phyloP scores from a whole-genome alignment of 169 alveolate species.

The Eimeria necatrix region DNA sequence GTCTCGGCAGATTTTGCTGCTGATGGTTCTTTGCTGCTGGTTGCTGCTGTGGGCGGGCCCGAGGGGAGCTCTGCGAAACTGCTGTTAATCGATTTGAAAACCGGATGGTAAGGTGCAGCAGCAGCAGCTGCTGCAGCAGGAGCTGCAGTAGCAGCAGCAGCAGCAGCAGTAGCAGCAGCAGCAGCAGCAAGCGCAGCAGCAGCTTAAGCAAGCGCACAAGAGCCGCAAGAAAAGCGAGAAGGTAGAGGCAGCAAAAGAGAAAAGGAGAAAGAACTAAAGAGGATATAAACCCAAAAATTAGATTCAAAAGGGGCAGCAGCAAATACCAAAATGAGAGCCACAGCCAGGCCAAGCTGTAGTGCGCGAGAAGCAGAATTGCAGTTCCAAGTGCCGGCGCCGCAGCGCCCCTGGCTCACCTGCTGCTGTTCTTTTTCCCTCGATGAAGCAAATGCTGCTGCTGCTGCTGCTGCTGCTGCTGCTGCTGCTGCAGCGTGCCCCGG shows the following conservation, averaged over 20 bases:
- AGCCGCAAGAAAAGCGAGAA: too few species aligned
- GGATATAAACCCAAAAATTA: too few species aligned
- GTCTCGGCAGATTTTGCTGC: slow-evolving; percentile 1
- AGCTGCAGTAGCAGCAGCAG: slow-evolving; percentile 26
- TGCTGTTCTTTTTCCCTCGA: background rate
- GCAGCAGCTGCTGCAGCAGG: background rate
- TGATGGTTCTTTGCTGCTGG: slow-evolving; percentile 6
- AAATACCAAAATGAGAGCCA: too few species aligned
- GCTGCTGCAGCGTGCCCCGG: slow-evolving; percentile 32
- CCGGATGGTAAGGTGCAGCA: background rate
- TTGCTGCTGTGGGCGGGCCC: slow-evolving; percentile 21
- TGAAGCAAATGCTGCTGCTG: background rate
- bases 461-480: background rate
- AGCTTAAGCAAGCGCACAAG: background rate
- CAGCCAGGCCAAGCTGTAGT: too few species aligned
- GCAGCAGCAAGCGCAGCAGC: slow-evolving; percentile 39
- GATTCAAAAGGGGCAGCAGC: too few species aligned
- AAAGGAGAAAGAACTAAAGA: too few species aligned
- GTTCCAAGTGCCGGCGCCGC: too few species aligned
- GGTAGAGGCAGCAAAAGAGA: too few species aligned
- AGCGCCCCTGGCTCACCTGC: too few species aligned
- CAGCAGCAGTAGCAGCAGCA: slow-evolving; percentile 1
- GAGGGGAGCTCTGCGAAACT: slow-evolving; percentile 23
- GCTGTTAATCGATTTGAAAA: background rate
- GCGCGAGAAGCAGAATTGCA: too few species aligned